These are phyloP conservation scores for grape (Vitis vinifera) DNA, from an alignment of 164 flowering plant species.

Conservation along the genomic window ASM3070453v1 NC_081807.1:6612501-6613000, in stretches of 20 bases:
- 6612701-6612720: slow-evolving; percentile 85
- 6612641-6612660: slow-evolving; percentile 70
- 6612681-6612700: slow-evolving; percentile 96
- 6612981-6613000: neutral
- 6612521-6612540: too few relatives aligned
- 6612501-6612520: too few relatives aligned
- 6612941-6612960: neutral
- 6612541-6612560: neutral
- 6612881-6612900: neutral
- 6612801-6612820: neutral
- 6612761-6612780: neutral
- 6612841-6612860: neutral
- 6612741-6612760: slow-evolving; percentile 1
- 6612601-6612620: neutral
- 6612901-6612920: neutral
- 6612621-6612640: neutral
- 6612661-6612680: slow-evolving; percentile 75
- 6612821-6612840: neutral
- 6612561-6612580: neutral
- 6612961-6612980: neutral
- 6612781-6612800: too few relatives aligned
- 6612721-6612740: neutral
- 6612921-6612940: too few relatives aligned
- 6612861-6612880: neutral
- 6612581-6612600: too few relatives aligned